These are phyloP conservation scores for Niebla homalea DNA, from an alignment of 495 filamentous ascomycete genomes.

Conservation along the genomic window DNA sequence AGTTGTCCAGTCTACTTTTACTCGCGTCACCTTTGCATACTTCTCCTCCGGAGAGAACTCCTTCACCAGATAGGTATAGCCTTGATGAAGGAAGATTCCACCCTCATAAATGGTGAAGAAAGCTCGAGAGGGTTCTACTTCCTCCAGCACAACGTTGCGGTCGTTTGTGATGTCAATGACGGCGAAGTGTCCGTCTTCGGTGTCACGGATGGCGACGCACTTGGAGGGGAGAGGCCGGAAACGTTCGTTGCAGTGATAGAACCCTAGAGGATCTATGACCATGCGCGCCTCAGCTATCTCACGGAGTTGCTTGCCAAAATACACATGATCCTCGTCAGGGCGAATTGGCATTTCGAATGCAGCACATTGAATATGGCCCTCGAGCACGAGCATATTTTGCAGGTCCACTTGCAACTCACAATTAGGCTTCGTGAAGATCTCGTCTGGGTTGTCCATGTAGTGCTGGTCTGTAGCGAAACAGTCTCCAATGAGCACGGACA, in stretches of 20 bases:
- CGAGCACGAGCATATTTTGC: constrained; percentile 77
- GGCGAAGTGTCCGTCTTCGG: constrained; percentile 83
- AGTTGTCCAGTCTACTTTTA: constrained; percentile 94
- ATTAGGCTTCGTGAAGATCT: constrained; percentile 91
- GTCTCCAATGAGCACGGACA: constrained; percentile 87
- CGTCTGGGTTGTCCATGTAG: constrained; percentile 92
- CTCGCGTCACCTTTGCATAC: constrained; percentile 60
- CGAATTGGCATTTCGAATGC: constrained; percentile 89
- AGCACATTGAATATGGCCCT: constrained; percentile 92
- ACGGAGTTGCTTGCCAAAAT: constrained; percentile 65
- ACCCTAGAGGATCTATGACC: constrained; percentile 58
- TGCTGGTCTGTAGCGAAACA: constrained; percentile 85
- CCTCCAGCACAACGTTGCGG: constrained; percentile 77
- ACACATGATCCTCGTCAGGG: constrained; percentile 55
- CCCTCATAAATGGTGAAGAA: constrained; percentile 97
- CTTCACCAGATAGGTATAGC: constrained; percentile 77
- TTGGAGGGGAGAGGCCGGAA: constrained; percentile 77
- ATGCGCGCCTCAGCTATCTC: constrained; percentile 65
- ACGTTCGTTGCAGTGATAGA: constrained; percentile 78
- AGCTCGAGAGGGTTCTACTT: constrained; percentile 87
- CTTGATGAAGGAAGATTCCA: constrained; percentile 94
- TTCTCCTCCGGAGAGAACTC: constrained; percentile 69
- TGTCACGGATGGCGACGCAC: constrained; percentile 81
- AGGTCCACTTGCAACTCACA: constrained; percentile 80
- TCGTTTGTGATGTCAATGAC: constrained; percentile 79